Evolutionary conservation across 257 asterid species (phyloP).

Genomic region (Capsicum chinense): DNA sequence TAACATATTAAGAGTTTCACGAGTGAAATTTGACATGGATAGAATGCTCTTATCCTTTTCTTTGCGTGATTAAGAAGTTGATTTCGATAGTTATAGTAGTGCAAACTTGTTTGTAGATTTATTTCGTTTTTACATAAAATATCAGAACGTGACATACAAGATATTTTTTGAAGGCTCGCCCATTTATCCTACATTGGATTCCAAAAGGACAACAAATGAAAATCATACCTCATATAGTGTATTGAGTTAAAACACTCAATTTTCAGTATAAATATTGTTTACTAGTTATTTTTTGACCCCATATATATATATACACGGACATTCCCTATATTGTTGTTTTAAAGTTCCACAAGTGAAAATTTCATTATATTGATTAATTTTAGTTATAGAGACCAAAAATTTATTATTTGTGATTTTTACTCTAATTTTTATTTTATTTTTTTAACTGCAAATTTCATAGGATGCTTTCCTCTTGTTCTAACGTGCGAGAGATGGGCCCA

Average conservation of each 20-base stretch:
- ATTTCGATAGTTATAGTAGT: no score
- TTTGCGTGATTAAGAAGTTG: no score
- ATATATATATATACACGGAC: no score
- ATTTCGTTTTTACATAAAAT: no score
- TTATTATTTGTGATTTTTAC: background rate
- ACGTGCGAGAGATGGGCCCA: conserved; percentile 17
- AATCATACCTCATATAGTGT: background rate
- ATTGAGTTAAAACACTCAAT: background rate
- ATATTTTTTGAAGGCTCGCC: background rate
- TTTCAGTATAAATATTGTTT: background rate
- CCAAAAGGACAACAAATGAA: background rate
- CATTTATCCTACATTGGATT: background rate
- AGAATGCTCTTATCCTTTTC: no score
- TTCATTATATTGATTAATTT: background rate
- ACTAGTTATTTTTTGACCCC: background rate
- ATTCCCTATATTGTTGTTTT: background rate
- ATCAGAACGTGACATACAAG: background rate
- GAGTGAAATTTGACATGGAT: no score
- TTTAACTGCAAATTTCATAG: background rate
- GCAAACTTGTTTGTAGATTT: no score
- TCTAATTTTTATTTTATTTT: no score
- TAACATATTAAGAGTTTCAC: no score
- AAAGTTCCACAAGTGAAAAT: background rate
- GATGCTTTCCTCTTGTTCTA: background rate
- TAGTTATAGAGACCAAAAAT: background rate